phyloP scores from a whole-genome alignment of 2,329 filamentous ascomycete genomes.

The Aspergillus sp. region DNA sequence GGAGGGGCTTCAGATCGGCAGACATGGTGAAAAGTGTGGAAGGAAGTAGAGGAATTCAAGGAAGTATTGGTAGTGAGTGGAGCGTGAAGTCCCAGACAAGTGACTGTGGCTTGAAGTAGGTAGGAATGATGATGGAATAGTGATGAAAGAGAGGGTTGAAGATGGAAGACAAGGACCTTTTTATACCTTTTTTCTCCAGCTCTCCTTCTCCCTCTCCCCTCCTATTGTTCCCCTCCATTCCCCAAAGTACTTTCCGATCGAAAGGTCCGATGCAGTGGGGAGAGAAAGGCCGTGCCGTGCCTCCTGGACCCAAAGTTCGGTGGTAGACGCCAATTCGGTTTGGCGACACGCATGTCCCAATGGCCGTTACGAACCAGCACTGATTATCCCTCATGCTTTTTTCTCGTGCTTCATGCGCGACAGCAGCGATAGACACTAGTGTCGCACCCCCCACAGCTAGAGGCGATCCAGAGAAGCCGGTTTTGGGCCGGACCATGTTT shows the following conservation, averaged over 20 bases:
- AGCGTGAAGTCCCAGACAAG: too few relatives aligned
- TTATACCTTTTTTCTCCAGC: slow-evolving; percentile 5
- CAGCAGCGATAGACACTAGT: neutral
- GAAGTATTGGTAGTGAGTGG: neutral
- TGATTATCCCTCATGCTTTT: slow-evolving; percentile 1
- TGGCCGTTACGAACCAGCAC: neutral
- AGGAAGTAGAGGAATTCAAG: neutral
- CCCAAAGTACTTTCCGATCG: neutral
- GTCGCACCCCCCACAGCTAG: neutral
- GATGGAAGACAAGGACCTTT: neutral
- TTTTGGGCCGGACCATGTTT: slow-evolving; percentile 8
- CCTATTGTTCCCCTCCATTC: neutral
- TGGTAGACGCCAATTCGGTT: too few relatives aligned
- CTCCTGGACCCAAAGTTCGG: slow-evolving; percentile 11
- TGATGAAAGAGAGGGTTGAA: slow-evolving; percentile 11
- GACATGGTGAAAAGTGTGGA: slow-evolving; percentile 28
- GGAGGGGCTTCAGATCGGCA: slow-evolving; percentile 45
- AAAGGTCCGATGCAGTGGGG: neutral
- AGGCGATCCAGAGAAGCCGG: slow-evolving; percentile 4
- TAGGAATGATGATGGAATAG: neutral
- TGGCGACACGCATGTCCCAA: neutral
- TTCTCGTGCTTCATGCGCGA: neutral
- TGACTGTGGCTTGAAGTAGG: neutral
- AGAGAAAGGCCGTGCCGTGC: slow-evolving; percentile 1
- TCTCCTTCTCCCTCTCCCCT: too few relatives aligned